A percentile compares a stretch with the other conserved stretches of the same genome.
Conservation (phyloP, 2,329 filamentous ascomycete species). For the Calycina herbarum region DNA sequence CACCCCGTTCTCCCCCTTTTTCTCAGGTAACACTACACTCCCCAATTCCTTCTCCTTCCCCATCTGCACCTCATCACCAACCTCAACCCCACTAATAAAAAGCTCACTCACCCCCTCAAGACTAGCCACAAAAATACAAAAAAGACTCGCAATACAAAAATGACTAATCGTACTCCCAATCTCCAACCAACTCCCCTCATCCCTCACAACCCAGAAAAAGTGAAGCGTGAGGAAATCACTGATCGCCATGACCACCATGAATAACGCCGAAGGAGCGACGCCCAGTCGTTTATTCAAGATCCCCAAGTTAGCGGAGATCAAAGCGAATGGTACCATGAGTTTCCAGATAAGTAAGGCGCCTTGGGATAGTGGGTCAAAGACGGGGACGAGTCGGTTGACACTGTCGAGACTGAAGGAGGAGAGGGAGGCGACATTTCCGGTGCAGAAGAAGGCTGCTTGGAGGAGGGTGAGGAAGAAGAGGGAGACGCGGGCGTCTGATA, state of each 20-base stretch:
- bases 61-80: constrained; percentile 42
- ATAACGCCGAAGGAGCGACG: constrained; percentile 83
- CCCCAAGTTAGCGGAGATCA: constrained; percentile 92
- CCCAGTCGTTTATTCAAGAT: constrained; percentile 83
- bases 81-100: constrained; percentile 78
- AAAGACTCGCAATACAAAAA: constrained; percentile 85
- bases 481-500: constrained; percentile 84
- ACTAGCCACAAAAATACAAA: constrained; percentile 88
- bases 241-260: constrained; percentile 91
- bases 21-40: constrained; percentile 21
- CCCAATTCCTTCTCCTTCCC: constrained; percentile 34
- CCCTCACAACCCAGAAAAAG: constrained; percentile 97
- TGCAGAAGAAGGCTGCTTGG: constrained; percentile 95
- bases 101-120: constrained; percentile 83
- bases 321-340: constrained; percentile 86
- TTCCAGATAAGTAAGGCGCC: constrained; percentile 84
- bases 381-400: constrained; percentile 80
- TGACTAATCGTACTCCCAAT: constrained; percentile 97
- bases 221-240: constrained; percentile 90
- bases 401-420: constrained; percentile 93
- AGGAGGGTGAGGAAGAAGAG: constrained; percentile 95
- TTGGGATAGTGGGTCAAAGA: constrained; percentile 94
- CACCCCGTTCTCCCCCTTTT: constrained; percentile 21
- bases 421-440: constrained; percentile 91
- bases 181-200: constrained; percentile 96